Base-by-base conservation (phyloP, 2,329 filamentous ascomycete species). In the Phyllachora maydis region DNA sequence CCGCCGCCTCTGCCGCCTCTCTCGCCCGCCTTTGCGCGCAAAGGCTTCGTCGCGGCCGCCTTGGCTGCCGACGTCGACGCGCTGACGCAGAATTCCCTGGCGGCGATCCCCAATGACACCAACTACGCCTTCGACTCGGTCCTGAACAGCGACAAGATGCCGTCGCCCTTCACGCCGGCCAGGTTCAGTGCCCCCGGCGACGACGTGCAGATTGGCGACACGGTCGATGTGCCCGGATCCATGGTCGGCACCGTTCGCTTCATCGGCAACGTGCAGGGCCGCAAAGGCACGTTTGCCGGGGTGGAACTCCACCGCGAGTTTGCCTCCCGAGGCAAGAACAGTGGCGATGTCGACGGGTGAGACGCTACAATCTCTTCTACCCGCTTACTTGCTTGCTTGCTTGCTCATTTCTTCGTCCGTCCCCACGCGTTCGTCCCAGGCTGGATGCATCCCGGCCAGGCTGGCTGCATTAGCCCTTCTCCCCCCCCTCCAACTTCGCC, bases 231-330 rank as follows among this genome's bases (percentile, higher is more conserved):
- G 22, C 83, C 85, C 2, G 88, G 88, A 19, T 79, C 74, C 44
- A 92, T 98, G 82, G 58, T 74, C 34, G 88, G 88, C 23, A 75
- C 68, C 3, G 72, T 95, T 34, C 85, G 77, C 43, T 98, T 92
- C 42, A 57, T 95, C 30, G 88, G 88, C 21, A 57, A 59, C 18
- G 85, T 98, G 19, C 66, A 71, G 36, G 83, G 83, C 32, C 93
- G 92, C 55, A 81, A 76, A 35, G 88, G 88, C 23, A 65, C 66
- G 11, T 98, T 98, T 55, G 82, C 79, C 16, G 88, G 88, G 21
- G 78, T 98, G 17, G 88, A 98, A 48, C 59, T 98, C 32, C 68
- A 73, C 38, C 56, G 65, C 25, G 77, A 91, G 35, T 90, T 74
- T 52, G 77, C 82, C 16, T 48, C 60, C 24, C 67, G 75, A 41